A percentile compares a stretch with the other conserved stretches of the same genome.
phyloP scores from a whole-genome alignment of 2,329 filamentous ascomycete species.

The Zalaria sp. region DNA sequence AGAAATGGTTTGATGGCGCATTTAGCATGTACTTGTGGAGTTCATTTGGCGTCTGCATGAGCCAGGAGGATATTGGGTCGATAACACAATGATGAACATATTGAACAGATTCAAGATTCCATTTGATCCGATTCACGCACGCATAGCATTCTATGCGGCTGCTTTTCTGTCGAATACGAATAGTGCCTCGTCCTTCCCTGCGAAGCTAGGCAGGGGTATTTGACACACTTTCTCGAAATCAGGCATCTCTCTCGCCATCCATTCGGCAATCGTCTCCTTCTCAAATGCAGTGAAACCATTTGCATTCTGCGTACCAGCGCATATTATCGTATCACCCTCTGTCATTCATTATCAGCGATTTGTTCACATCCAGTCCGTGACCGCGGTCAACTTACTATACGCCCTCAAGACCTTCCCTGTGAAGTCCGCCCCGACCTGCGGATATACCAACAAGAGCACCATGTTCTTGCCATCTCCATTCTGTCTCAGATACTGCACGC shows the following conservation, averaged over 20 bases:
- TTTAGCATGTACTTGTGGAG: too few relatives aligned
- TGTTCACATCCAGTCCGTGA: slow-evolving; percentile 29
- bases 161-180: slow-evolving; percentile 43
- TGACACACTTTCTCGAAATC: slow-evolving; percentile 47
- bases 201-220: slow-evolving; percentile 58
- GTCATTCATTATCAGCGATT: not conserved
- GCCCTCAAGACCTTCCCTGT: slow-evolving; percentile 47
- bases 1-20: too few relatives aligned
- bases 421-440: slow-evolving; percentile 53
- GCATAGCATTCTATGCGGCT: not conserved
- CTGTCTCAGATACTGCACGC: slow-evolving; percentile 41
- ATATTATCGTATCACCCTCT: slow-evolving; percentile 48
- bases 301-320: slow-evolving; percentile 59
- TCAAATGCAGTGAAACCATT: slow-evolving; percentile 63
- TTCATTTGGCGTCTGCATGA: too few relatives aligned
- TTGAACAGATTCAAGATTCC: too few relatives aligned
- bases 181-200: slow-evolving; percentile 62
- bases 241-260: slow-evolving; percentile 43
- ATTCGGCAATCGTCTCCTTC: slow-evolving; percentile 49
- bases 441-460: slow-evolving; percentile 58
- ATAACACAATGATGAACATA: too few relatives aligned
- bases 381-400: slow-evolving; percentile 28
- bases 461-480: slow-evolving; percentile 37
- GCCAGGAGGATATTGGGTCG: too few relatives aligned
- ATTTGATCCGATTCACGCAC: not conserved